Evolutionary conservation across 257 asterid genomes (phyloP), one percentile per base, ranked within the genome.

Genomic region (Nicotiana obtusifolia): DNA sequence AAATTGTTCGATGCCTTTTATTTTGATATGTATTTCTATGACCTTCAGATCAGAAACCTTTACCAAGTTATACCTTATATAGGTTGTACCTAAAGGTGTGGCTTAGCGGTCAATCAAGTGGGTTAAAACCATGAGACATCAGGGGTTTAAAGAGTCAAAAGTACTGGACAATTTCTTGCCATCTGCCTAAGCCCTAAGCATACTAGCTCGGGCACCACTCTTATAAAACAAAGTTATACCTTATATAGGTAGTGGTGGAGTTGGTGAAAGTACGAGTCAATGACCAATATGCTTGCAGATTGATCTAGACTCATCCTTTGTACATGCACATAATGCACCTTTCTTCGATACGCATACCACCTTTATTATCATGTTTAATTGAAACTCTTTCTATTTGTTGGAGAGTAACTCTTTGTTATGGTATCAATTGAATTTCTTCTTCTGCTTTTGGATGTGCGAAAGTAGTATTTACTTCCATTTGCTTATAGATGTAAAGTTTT

Each of bases 261-360:
- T 52, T 13, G 57, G 19, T 52, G 57, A 52, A 52, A 14, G 57
- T 14, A 52, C 49, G 57, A 14, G 57, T 52, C 57, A 14, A 0
- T 15, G 57, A 52, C 19, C 57, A 52, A 52, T 52, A 52, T 52
- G 57, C 57, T 52, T 52, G 57, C 19, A 15, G 57, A 52, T 15
- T 13, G 57, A 52, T 52, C 57, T 52, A 15, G 57, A 52, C 17
- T 52, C 57, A 1, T 52, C 57, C 57, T 37, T 26, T 37, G 77
- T 52, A 68, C 54, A 68, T 37, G 77, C 54, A 37, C 77, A 68
- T 68, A 37, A 13, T 44, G 59, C 78, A 71, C 47, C 78, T 71
- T 69, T 44, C 78, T 71, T 71, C 17, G 33, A 71, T 71, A 71
- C 44, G 52, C 28, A 71, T 71, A 69, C 78, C 33, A 20, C 57